These are phyloP conservation scores for Calonectria ilicicola DNA, from an alignment of 2,329 filamentous ascomycete genomes.

Conservation along the genomic window DNA sequence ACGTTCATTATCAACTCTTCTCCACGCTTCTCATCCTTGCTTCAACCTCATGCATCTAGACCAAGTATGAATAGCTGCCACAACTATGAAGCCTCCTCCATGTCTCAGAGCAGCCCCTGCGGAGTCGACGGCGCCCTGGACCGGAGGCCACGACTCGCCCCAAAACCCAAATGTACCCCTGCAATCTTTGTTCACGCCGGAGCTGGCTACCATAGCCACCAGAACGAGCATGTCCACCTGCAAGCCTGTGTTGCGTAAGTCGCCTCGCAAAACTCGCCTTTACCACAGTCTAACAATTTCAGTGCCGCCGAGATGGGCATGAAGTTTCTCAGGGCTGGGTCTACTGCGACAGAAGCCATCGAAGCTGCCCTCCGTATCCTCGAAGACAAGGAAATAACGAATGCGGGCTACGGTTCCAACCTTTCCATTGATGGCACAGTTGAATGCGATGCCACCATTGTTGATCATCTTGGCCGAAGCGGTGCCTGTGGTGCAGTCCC, in stretches of 20 bases:
- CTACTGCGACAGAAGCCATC: slow-evolving; percentile 86
- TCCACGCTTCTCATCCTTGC: neutral
- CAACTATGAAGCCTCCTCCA: slow-evolving; percentile 50
- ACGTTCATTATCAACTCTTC: slow-evolving; percentile 11
- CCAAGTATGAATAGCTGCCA: slow-evolving; percentile 47
- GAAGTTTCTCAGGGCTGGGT: slow-evolving; percentile 82
- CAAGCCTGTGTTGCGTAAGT: slow-evolving; percentile 88
- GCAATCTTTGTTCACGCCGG: slow-evolving; percentile 97
- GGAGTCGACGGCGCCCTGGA: slow-evolving; percentile 57
- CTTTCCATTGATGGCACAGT: slow-evolving; percentile 90
- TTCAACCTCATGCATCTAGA: slow-evolving; percentile 35
- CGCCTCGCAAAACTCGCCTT: neutral
- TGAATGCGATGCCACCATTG: slow-evolving; percentile 93
- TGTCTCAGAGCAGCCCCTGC: slow-evolving; percentile 61
- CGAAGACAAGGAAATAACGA: slow-evolving; percentile 96
- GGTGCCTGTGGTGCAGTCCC: slow-evolving; percentile 93
- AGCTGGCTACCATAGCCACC: slow-evolving; percentile 89
- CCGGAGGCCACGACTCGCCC: slow-evolving; percentile 50
- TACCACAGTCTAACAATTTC: slow-evolving; percentile 20
- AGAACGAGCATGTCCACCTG: slow-evolving; percentile 88
- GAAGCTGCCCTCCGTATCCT: slow-evolving; percentile 89
- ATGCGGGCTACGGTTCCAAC: slow-evolving; percentile 96
- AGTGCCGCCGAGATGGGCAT: slow-evolving; percentile 90
- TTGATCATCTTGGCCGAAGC: slow-evolving; percentile 91
- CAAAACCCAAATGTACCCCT: slow-evolving; percentile 57